A percentile compares a stretch with the other conserved stretches of the same genome.
Conservation (phyloP, 192 early-diverging fungal species). For the Coemansia sp. region DNA sequence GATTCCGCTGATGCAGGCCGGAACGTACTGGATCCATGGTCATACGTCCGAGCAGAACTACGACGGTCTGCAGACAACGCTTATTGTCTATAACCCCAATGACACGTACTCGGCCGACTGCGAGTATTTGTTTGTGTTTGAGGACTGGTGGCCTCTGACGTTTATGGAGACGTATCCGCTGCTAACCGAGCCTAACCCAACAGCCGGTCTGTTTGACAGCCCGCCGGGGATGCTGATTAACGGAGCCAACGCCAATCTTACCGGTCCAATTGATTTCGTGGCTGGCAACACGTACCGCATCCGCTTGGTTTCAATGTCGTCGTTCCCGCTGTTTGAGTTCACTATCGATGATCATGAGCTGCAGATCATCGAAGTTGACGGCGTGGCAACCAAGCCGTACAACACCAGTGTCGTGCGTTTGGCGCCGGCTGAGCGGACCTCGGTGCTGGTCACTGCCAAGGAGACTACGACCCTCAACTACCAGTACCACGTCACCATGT, state of each 20-base stretch:
- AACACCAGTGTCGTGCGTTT: constrained; percentile 57
- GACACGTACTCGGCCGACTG: constrained; percentile 56
- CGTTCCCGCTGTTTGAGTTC: constrained; percentile 66
- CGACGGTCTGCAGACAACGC: constrained; percentile 72
- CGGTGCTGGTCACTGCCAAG: constrained; percentile 72
- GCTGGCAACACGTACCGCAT: constrained; percentile 77
- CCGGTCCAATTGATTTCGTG: constrained; percentile 55
- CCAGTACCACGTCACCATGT: constrained; percentile 67
- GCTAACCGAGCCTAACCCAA: background rate
- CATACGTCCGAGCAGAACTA: constrained; percentile 72
- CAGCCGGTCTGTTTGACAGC: background rate
- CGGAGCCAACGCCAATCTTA: constrained; percentile 34
- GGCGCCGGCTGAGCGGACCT: constrained; percentile 70
- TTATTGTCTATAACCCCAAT: constrained; percentile 63
- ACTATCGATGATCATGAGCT: constrained; percentile 72
- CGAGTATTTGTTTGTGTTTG: constrained; percentile 59
- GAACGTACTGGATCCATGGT: constrained; percentile 83
- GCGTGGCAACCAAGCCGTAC: constrained; percentile 57
- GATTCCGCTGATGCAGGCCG: constrained; percentile 66
- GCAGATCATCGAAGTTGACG: constrained; percentile 76
- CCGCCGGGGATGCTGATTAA: constrained; percentile 38
- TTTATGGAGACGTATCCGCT: constrained; percentile 19
- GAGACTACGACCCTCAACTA: constrained; percentile 61
- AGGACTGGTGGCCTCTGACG: constrained; percentile 66
- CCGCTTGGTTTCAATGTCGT: constrained; percentile 69